These are phyloP conservation scores for Nemania sp. DNA, from an alignment of 2,329 filamentous ascomycete species.

Conservation along the genomic window DNA sequence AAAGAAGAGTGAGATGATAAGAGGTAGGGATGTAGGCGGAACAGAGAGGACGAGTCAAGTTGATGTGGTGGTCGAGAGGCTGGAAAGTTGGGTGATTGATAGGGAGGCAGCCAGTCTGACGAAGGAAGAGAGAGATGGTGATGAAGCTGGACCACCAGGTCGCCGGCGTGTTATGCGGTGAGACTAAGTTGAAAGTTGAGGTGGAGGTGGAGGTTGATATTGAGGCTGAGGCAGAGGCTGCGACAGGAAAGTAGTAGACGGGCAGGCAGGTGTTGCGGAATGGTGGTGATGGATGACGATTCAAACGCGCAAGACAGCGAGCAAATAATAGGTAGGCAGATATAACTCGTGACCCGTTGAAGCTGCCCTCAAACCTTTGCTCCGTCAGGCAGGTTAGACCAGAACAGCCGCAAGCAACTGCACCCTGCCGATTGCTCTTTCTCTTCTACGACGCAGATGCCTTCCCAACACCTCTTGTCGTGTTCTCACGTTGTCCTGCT, in stretches of 20 bases:
- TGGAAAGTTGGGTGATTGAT: too few species aligned
- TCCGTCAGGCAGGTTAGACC: constrained; percentile 37
- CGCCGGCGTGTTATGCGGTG: too few species aligned
- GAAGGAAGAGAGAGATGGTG: constrained; percentile 3
- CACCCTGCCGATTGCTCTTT: constrained; percentile 31
- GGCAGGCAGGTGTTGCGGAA: constrained; percentile 28
- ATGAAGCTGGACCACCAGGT: too few species aligned
- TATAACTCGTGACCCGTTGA: constrained; percentile 39
- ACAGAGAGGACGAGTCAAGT: constrained; percentile 2
- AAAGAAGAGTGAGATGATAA: background rate
- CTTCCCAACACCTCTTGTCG: constrained; percentile 8
- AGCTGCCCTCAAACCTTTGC: constrained; percentile 45
- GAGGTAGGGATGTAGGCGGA: background rate
- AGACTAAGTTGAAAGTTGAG: background rate
- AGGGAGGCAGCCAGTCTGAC: constrained; percentile 10
- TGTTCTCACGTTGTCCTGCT: too few species aligned
- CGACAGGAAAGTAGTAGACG: constrained; percentile 29
- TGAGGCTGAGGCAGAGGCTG: too few species aligned
- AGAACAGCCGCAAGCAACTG: constrained; percentile 30
- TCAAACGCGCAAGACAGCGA: constrained; percentile 31
- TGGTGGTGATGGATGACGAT: constrained; percentile 18
- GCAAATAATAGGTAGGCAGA: constrained; percentile 27
- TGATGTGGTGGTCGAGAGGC: too few species aligned
- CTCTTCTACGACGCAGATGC: constrained; percentile 14
- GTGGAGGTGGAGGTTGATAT: constrained; percentile 37